Evolutionary conservation across 2,329 filamentous ascomycete species (phyloP).

Genomic region (Lecanoromycetidae sp.): DNA sequence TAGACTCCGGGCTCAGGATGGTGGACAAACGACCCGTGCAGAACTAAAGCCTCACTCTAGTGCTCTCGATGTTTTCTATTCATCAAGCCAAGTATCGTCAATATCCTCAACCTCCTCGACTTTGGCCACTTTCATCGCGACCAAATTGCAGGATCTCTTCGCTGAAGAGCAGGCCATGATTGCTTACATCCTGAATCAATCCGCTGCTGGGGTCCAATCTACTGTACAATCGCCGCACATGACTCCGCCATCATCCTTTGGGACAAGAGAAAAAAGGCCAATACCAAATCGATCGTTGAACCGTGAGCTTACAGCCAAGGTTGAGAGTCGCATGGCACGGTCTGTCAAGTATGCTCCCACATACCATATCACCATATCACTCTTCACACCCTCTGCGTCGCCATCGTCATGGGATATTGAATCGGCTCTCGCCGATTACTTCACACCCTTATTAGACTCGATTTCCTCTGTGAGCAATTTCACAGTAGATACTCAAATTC

Average conservation of each 20-base stretch:
- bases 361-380: slow-evolving; percentile 89
- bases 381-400: slow-evolving; percentile 67
- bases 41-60: slow-evolving; percentile 57
- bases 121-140: slow-evolving; percentile 65
- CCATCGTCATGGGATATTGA: slow-evolving; percentile 92
- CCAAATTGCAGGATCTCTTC: slow-evolving; percentile 65
- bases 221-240: slow-evolving; percentile 20
- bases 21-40: slow-evolving; percentile 41
- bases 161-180: slow-evolving; percentile 81
- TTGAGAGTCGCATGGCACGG: slow-evolving; percentile 59
- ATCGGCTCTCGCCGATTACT: slow-evolving; percentile 63
- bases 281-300: slow-evolving; percentile 29
- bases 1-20: slow-evolving; percentile 47
- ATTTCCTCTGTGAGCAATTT: slow-evolving; percentile 83
- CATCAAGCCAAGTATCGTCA: slow-evolving; percentile 54
- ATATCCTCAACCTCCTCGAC: slow-evolving; percentile 57
- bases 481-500: slow-evolving; percentile 89
- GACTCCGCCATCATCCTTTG: slow-evolving; percentile 19
- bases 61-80: slow-evolving; percentile 65
- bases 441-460: slow-evolving; percentile 67
- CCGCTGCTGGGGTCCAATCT: slow-evolving; percentile 36
- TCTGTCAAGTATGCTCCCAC: slow-evolving; percentile 85
- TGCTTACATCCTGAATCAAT: slow-evolving; percentile 53
- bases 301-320: slow-evolving; percentile 43
- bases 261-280: slow-evolving; percentile 23